These are phyloP conservation scores for Phytophthora europaea DNA, from an alignment of 352 stramenopile species.

Conservation along the genomic window DNA sequence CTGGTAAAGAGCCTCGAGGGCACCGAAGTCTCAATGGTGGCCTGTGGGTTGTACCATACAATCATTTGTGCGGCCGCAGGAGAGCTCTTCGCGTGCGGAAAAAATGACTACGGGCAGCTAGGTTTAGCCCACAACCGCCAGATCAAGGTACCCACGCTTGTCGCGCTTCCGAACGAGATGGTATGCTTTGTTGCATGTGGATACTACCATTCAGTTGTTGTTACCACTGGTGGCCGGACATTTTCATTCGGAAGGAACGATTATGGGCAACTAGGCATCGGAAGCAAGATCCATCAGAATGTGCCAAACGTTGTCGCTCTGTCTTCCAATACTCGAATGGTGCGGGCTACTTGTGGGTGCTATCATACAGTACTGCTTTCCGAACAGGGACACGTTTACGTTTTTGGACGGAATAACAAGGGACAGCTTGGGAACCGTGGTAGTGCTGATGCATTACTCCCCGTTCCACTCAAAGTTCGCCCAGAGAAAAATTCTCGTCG, in stretches of 20 bases:
- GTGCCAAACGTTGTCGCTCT: constrained; percentile 73
- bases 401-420: constrained; percentile 92
- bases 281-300: constrained; percentile 88
- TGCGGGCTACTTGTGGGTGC: constrained; percentile 82
- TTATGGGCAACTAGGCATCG: constrained; percentile 89
- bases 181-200: constrained; percentile 86
- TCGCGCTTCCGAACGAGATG: constrained; percentile 74
- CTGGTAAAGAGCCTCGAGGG: constrained; percentile 81
- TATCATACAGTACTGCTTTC: constrained; percentile 90
- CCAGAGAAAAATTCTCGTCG: constrained; percentile 81
- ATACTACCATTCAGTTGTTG: constrained; percentile 88
- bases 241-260: constrained; percentile 91
- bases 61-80: constrained; percentile 76
- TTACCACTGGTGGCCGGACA: constrained; percentile 69
- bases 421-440: constrained; percentile 88
- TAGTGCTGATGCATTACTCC: constrained; percentile 83
- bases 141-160: constrained; percentile 72
- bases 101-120: constrained; percentile 91
- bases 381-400: constrained; percentile 86
- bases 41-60: constrained; percentile 88
- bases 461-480: constrained; percentile 85
- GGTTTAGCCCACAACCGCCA: constrained; percentile 83
- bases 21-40: constrained; percentile 80
- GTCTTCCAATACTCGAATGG: constrained; percentile 76
- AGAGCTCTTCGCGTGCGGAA: constrained; percentile 83